Conservation (phyloP, 129 eudicot species). For the Saussurea involucrata region DNA sequence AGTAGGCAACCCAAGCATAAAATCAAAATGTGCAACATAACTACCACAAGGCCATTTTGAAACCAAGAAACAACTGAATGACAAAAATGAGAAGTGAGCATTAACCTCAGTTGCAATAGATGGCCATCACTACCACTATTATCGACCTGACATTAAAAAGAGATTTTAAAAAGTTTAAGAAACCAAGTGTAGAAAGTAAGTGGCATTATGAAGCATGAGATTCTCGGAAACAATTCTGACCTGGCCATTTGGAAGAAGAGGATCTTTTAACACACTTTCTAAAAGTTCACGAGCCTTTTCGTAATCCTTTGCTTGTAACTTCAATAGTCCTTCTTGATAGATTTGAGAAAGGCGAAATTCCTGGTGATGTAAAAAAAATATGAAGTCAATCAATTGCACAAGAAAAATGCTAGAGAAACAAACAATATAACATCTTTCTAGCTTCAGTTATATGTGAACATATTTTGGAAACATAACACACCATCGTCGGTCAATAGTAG, state of each 20-base stretch:
- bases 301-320: conserved; percentile 76
- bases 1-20: not conserved
- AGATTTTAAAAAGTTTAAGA: conserved; percentile 8
- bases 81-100: not conserved
- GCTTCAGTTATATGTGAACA: not conserved
- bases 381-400: conserved; percentile 9
- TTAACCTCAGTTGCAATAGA: conserved; percentile 83
- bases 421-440: not conserved
- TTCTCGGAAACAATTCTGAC: conserved; percentile 26
- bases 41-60: conserved; percentile 2
- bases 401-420: not conserved
- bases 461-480: not conserved
- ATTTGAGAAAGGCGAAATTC: conserved; percentile 88
- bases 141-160: conserved; percentile 49
- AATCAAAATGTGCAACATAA: conserved; percentile 9
- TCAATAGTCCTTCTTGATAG: conserved; percentile 88
- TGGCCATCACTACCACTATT: conserved; percentile 77
- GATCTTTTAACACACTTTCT: conserved; percentile 72
- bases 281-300: conserved; percentile 84
- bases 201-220: not conserved
- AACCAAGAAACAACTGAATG: conserved; percentile 17
- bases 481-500: not conserved
- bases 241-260: conserved; percentile 73
- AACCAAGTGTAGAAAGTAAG: not conserved
- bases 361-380: conserved; percentile 40